A percentile compares a stretch with the other conserved stretches of the same genome.
phyloP scores from a whole-genome alignment of 2,329 filamentous ascomycete genomes.

The Hypoxylon sp. region DNA sequence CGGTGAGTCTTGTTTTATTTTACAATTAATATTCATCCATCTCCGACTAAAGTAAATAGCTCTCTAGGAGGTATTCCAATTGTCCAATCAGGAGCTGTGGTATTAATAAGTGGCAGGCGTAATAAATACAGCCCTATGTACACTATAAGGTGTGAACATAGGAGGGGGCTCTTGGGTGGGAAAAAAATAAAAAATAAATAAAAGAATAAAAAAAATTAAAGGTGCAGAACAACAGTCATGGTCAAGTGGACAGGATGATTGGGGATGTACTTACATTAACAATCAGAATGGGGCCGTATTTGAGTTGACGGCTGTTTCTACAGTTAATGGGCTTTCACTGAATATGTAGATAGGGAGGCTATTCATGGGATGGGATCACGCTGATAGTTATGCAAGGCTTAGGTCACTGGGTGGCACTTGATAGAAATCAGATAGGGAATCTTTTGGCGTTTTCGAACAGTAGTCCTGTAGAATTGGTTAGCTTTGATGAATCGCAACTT shows the following conservation, averaged over 20 bases:
- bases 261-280: neutral
- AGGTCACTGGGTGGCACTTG: too few relatives aligned
- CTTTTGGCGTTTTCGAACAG: neutral
- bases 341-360: too few relatives aligned
- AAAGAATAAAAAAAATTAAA: neutral
- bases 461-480: neutral
- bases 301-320: too few relatives aligned
- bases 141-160: neutral
- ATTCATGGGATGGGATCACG: too few relatives aligned
- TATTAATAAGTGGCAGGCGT: neutral
- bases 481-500: neutral
- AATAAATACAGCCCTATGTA: neutral
- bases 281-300: neutral
- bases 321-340: too few relatives aligned
- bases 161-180: neutral
- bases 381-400: too few relatives aligned
- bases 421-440: too few relatives aligned
- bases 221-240: constrained; percentile 17
- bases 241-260: neutral
- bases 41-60: neutral
- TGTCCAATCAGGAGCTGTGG: constrained; percentile 4
- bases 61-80: neutral
- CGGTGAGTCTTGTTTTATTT: too few relatives aligned
- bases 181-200: neutral
- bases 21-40: too few relatives aligned